Evolutionary conservation across 2,329 filamentous ascomycete genomes (phyloP).

Genomic region (Penicillium fuscoglaucum): DNA sequence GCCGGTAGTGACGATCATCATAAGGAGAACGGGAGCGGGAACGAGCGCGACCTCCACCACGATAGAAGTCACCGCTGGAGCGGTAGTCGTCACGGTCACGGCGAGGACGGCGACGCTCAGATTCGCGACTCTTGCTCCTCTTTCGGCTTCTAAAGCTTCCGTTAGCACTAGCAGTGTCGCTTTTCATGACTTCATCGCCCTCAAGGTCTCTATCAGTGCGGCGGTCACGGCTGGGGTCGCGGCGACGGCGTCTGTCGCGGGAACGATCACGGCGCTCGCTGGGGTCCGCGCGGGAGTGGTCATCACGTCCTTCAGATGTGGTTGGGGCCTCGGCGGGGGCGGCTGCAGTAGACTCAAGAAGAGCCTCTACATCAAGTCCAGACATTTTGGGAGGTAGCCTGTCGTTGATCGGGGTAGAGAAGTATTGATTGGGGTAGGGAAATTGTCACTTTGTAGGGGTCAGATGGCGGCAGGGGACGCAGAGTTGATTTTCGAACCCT

Average conservation of each 20-base stretch:
- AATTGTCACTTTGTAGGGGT: slow-evolving; percentile 42
- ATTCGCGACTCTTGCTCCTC: slow-evolving; percentile 75
- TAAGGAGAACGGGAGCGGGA: slow-evolving; percentile 72
- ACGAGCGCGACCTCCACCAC: slow-evolving; percentile 62
- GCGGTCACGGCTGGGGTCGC: slow-evolving; percentile 60
- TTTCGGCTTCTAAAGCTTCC: slow-evolving; percentile 76
- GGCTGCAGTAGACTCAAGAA: slow-evolving; percentile 77
- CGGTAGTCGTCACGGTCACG: slow-evolving; percentile 60
- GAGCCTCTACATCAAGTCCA: slow-evolving; percentile 79
- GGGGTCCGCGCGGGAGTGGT: slow-evolving; percentile 57
- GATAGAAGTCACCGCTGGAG: slow-evolving; percentile 69
- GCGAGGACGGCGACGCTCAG: slow-evolving; percentile 71
- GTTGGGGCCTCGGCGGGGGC: slow-evolving; percentile 49
- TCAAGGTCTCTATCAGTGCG: slow-evolving; percentile 54
- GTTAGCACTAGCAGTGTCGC: slow-evolving; percentile 70
- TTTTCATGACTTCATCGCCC: slow-evolving; percentile 61
- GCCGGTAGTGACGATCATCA: slow-evolving; percentile 58
- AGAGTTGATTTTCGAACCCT: slow-evolving; percentile 38
- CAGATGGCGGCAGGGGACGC: slow-evolving; percentile 33
- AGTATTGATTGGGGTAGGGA: slow-evolving; percentile 24
- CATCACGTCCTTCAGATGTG: slow-evolving; percentile 56
- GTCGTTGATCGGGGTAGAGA: slow-evolving; percentile 11
- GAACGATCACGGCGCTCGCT: slow-evolving; percentile 57
- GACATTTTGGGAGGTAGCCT: slow-evolving; percentile 55
- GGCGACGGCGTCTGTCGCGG: slow-evolving; percentile 57